phyloP scores from a whole-genome alignment of 2,329 filamentous ascomycete species.

The Stromatinia cepivora region DNA sequence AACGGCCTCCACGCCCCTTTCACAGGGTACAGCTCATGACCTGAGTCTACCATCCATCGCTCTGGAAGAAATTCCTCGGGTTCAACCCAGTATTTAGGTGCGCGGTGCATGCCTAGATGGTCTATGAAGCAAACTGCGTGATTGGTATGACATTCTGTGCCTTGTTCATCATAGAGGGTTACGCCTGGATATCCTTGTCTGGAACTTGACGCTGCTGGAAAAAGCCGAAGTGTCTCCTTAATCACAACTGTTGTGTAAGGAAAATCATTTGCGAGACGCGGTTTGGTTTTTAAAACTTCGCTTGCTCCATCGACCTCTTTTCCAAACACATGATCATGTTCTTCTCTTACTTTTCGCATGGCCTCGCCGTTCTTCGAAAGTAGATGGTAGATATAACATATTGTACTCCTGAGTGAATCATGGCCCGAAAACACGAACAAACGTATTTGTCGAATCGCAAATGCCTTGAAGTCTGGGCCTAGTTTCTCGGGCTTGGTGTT shows the following conservation, averaged over 20 bases:
- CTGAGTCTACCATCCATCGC: slow-evolving; percentile 46
- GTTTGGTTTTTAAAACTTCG: slow-evolving; percentile 20
- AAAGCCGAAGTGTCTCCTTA: slow-evolving; percentile 25
- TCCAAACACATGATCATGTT: slow-evolving; percentile 33
- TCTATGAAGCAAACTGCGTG: neutral
- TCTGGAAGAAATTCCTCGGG: slow-evolving; percentile 50
- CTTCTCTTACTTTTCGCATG: slow-evolving; percentile 26
- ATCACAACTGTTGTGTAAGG: slow-evolving; percentile 32
- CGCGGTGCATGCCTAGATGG: slow-evolving; percentile 1
- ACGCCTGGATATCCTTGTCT: slow-evolving; percentile 3
- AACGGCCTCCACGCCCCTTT: slow-evolving; percentile 12
- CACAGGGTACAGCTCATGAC: slow-evolving; percentile 34
- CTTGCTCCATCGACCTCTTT: slow-evolving; percentile 20
- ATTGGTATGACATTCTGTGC: neutral
- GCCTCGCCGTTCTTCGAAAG: slow-evolving; percentile 27
- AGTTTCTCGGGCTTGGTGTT: neutral
- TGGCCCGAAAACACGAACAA: slow-evolving; percentile 35
- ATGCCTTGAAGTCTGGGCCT: neutral
- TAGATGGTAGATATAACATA: slow-evolving; percentile 27
- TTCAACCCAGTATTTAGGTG: slow-evolving; percentile 42
- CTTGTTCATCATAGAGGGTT: slow-evolving; percentile 2
- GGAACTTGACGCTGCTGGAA: neutral
- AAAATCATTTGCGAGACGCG: slow-evolving; percentile 28
- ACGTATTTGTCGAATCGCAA: slow-evolving; percentile 3
- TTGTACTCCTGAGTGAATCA: slow-evolving; percentile 30